These are phyloP conservation scores for Ustilago hordei DNA, from an alignment of 1,284 basidiomycete genomes.

Conservation along the genomic window DNA sequence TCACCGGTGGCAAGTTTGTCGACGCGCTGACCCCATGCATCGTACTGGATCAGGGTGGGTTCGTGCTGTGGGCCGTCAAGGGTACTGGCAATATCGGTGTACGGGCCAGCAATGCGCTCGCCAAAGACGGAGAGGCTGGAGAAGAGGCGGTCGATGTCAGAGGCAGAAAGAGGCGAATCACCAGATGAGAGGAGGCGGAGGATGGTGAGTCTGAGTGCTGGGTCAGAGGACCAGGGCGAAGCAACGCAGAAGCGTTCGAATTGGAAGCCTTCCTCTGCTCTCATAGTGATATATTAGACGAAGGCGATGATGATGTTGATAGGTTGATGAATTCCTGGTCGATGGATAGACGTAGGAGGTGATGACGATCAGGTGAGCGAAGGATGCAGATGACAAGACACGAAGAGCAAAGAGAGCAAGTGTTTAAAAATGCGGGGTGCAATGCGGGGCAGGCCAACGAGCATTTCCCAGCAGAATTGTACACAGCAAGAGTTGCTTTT, in stretches of 20 bases:
- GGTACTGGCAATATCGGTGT: conserved; percentile 32
- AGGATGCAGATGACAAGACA: too few species aligned
- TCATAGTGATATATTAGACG: conserved; percentile 12
- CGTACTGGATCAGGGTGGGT: conserved; percentile 55
- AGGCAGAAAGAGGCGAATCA: conserved; percentile 6
- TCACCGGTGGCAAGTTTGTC: conserved; percentile 52
- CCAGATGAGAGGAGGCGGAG: conserved; percentile 37
- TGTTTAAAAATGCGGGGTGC: not conserved
- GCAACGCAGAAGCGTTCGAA: conserved; percentile 46
- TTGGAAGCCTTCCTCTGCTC: conserved; percentile 52
- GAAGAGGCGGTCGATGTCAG: conserved; percentile 29
- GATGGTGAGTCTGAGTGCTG: conserved; percentile 41
- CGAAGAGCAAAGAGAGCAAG: too few species aligned
- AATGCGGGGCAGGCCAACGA: too few species aligned
- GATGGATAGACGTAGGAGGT: not conserved
- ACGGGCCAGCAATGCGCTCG: conserved; percentile 22
- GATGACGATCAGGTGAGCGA: not conserved
- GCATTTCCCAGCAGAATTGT: too few species aligned
- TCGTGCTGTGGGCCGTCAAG: conserved; percentile 47
- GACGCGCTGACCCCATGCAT: conserved; percentile 55
- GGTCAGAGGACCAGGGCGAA: conserved; percentile 46
- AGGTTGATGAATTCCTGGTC: too few species aligned
- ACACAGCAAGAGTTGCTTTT: too few species aligned
- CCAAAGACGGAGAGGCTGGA: conserved; percentile 23
- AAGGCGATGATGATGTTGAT: not conserved